These are phyloP conservation scores for Phytopythium chamaehyphon DNA, from an alignment of 352 stramenopile genomes.

Conservation along the genomic window DNA sequence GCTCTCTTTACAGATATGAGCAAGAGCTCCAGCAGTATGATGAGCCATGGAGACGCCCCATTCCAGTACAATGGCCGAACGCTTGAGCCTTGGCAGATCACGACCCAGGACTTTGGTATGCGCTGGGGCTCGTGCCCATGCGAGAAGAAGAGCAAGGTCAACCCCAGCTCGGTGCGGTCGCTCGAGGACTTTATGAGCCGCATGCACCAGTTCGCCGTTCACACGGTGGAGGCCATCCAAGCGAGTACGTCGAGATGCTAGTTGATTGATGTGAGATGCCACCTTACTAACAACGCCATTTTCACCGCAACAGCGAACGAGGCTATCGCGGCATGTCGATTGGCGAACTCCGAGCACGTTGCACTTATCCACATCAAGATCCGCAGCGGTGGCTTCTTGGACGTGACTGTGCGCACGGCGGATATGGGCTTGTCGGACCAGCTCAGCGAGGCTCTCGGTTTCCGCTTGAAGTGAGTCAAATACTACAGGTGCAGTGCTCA, in stretches of 20 bases:
- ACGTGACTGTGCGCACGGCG: slow-evolving; percentile 81
- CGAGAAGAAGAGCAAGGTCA: slow-evolving; percentile 85
- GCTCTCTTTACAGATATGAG: slow-evolving; percentile 39
- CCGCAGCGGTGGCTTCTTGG: slow-evolving; percentile 74
- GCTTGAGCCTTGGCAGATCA: slow-evolving; percentile 83
- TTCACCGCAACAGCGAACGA: slow-evolving; percentile 61
- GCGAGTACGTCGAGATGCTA: slow-evolving; percentile 51
- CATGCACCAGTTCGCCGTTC: slow-evolving; percentile 74
- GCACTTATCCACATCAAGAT: slow-evolving; percentile 86
- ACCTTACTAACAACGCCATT: slow-evolving; percentile 6
- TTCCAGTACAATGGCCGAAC: slow-evolving; percentile 83
- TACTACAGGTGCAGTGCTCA: too few species aligned
- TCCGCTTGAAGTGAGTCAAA: slow-evolving; percentile 51
- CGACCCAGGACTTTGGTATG: slow-evolving; percentile 82
- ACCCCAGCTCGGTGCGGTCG: slow-evolving; percentile 68
- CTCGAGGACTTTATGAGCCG: slow-evolving; percentile 81
- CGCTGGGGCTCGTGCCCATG: slow-evolving; percentile 79
- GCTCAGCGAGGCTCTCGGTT: slow-evolving; percentile 54
- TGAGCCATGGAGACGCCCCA: slow-evolving; percentile 18
- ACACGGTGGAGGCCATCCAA: slow-evolving; percentile 83
- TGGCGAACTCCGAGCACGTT: slow-evolving; percentile 80
- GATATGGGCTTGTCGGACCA: slow-evolving; percentile 82
- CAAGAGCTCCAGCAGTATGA: slow-evolving; percentile 22
- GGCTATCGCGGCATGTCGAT: slow-evolving; percentile 74
- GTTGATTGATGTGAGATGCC: neutral